Evolutionary conservation across 495 filamentous ascomycete genomes (phyloP).

Genomic region (Aeminium ludgeri): DNA sequence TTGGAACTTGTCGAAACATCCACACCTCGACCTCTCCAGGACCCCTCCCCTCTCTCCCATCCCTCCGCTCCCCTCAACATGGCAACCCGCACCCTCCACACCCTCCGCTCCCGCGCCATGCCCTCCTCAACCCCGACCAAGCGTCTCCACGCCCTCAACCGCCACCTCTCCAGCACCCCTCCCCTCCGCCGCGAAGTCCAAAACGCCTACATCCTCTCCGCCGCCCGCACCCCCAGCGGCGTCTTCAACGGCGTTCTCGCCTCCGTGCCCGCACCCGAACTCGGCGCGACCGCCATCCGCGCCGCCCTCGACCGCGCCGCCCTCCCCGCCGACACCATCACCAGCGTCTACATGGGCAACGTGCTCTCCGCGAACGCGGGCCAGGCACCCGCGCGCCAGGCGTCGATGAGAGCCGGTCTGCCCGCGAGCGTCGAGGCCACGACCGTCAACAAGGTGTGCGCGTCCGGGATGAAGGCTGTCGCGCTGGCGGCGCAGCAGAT

Average conservation of each 20-base stretch:
- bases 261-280: slow-evolving; percentile 63
- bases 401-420: slow-evolving; percentile 73
- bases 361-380: slow-evolving; percentile 74
- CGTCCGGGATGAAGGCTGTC: slow-evolving; percentile 86
- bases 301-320: slow-evolving; percentile 70
- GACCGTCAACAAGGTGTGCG: slow-evolving; percentile 95
- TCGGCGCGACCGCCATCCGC: slow-evolving; percentile 78
- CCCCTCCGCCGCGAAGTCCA: slow-evolving; percentile 49
- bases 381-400: slow-evolving; percentile 85
- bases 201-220: slow-evolving; percentile 83
- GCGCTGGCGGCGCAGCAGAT: slow-evolving; percentile 83
- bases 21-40: too few species aligned
- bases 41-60: neutral
- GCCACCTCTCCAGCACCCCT: slow-evolving; percentile 51
- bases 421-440: slow-evolving; percentile 59
- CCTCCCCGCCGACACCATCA: slow-evolving; percentile 58
- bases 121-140: slow-evolving; percentile 28
- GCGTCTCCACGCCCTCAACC: slow-evolving; percentile 31
- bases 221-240: slow-evolving; percentile 69
- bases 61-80: neutral
- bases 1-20: too few species aligned
- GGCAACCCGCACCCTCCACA: neutral
- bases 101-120: slow-evolving; percentile 4
- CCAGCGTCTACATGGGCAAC: slow-evolving; percentile 93
- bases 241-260: slow-evolving; percentile 88